phyloP scores from a whole-genome alignment of 768 basidiomycete genomes.

The Lyophyllum decastes region DNA sequence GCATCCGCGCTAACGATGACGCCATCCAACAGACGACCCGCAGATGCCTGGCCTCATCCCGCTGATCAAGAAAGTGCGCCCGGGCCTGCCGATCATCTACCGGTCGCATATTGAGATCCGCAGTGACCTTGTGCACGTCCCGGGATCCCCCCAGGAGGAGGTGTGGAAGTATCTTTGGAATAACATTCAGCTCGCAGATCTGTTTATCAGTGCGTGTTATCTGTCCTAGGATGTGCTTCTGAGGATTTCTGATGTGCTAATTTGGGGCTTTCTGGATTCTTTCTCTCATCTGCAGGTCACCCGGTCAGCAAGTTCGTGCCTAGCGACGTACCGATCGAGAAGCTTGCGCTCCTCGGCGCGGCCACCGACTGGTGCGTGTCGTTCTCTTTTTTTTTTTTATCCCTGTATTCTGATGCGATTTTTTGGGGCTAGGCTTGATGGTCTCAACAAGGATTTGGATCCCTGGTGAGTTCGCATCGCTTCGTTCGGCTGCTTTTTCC shows the following conservation, averaged over 20 bases:
- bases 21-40: slow-evolving; percentile 62
- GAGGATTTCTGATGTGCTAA: not conserved
- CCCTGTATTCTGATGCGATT: slow-evolving; percentile 1
- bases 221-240: not conserved
- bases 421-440: slow-evolving; percentile 67
- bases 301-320: slow-evolving; percentile 96
- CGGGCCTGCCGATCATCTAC: slow-evolving; percentile 87
- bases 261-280: not conserved
- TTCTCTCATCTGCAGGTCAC: slow-evolving; percentile 48
- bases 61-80: slow-evolving; percentile 81
- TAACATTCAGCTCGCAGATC: slow-evolving; percentile 85
- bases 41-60: slow-evolving; percentile 95
- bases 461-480: slow-evolving; percentile 42
- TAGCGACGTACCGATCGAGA: slow-evolving; percentile 73
- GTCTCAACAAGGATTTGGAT: slow-evolving; percentile 87
- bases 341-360: slow-evolving; percentile 74
- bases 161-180: slow-evolving; percentile 97
- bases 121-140: slow-evolving; percentile 80
- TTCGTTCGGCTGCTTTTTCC: not conserved
- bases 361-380: slow-evolving; percentile 77
- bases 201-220: slow-evolving; percentile 74
- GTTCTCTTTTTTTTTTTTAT: not conserved
- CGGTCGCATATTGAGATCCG: slow-evolving; percentile 95
- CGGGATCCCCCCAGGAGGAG: slow-evolving; percentile 83
- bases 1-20: not conserved